Base-by-base conservation (phyloP, 169 alveolate genomes). In the Cryptosporidium sp. region DNA sequence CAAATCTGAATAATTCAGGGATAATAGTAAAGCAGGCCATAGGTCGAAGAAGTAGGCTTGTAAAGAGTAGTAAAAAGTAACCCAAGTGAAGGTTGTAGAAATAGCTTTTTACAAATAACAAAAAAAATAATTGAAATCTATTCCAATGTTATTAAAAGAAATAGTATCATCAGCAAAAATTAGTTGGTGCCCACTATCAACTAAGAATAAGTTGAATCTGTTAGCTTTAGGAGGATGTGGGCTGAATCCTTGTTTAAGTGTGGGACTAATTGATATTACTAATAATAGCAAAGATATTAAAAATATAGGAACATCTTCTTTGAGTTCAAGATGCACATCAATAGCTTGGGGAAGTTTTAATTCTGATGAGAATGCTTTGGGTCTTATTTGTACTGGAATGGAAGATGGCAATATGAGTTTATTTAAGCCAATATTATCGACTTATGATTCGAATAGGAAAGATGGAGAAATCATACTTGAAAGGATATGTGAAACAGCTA, bases 151-250 rank as follows among this genome's bases (percentile, higher is more conserved):
- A 65, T 26, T 80, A 14, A 80, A 80, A 65, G 89, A 80, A 52
- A n/a, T 43, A 39, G 74, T 21, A 7, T 59, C 89, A 26, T 80
- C 89, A 31, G 89, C 89, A 1, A 80, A 80, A 31, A 80, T 80
- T 21, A 62, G 89, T 37, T 80, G 89, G 89, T 80, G 89, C n/a
- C 89, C 89, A 31, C 2, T 62, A 39, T 43, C 75, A 33, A 80
- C 59, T n/a, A 39, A 39, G 43, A 50, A 52, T 31, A 80, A 26
- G 51, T 39, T 45, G 55, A 65, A 35, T 48, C 29, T 80, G 43
- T 43, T 80, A n/a, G 89, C 89, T 43, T 26, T 80, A 33, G 89
- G 89, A 16, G 75, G 89, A 16, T 80, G 89, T 29, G 89, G 89
- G 62, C 35, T 80, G 35, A 80, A 50, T 39, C 75, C 75, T 3